phyloP scores from a whole-genome alignment of 2,329 filamentous ascomycete species.

The Beauveria sp. region DNA sequence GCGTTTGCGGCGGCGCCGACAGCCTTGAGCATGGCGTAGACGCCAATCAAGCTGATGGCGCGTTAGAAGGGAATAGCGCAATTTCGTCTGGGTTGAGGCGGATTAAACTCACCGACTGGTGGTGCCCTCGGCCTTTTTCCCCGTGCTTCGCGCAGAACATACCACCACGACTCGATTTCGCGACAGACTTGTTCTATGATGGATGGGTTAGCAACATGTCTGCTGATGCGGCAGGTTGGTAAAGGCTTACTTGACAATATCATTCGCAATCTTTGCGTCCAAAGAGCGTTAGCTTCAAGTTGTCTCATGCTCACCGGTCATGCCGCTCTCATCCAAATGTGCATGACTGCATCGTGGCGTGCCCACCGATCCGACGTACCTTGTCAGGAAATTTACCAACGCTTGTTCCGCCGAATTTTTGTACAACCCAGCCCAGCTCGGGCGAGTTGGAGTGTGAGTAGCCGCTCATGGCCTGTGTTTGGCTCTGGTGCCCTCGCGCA shows the following conservation, averaged over 20 bases:
- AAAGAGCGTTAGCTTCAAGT: neutral
- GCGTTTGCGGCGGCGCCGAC: slow-evolving; percentile 46
- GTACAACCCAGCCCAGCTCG: slow-evolving; percentile 66
- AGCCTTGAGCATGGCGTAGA: slow-evolving; percentile 49
- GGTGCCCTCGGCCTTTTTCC: slow-evolving; percentile 89
- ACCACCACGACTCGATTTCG: slow-evolving; percentile 80
- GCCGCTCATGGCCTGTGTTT: slow-evolving; percentile 22
- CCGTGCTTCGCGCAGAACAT: slow-evolving; percentile 89
- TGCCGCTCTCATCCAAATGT: neutral
- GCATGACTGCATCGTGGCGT: neutral
- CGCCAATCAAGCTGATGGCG: slow-evolving; percentile 43
- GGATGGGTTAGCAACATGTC: neutral
- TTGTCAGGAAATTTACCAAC: slow-evolving; percentile 86
- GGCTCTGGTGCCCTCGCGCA: neutral
- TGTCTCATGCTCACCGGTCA: slow-evolving; percentile 1
- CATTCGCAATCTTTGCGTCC: slow-evolving; percentile 30
- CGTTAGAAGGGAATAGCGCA: neutral
- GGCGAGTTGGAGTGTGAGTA: slow-evolving; percentile 27
- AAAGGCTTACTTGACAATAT: slow-evolving; percentile 33
- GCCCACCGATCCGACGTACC: slow-evolving; percentile 28
- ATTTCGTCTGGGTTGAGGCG: neutral
- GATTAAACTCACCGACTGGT: slow-evolving; percentile 71
- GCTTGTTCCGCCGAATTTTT: slow-evolving; percentile 93
- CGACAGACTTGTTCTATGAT: slow-evolving; percentile 40
- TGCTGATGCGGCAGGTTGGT: neutral